Conservation (phyloP, 345 rosid genomes). For the Arabis alpina region DNA sequence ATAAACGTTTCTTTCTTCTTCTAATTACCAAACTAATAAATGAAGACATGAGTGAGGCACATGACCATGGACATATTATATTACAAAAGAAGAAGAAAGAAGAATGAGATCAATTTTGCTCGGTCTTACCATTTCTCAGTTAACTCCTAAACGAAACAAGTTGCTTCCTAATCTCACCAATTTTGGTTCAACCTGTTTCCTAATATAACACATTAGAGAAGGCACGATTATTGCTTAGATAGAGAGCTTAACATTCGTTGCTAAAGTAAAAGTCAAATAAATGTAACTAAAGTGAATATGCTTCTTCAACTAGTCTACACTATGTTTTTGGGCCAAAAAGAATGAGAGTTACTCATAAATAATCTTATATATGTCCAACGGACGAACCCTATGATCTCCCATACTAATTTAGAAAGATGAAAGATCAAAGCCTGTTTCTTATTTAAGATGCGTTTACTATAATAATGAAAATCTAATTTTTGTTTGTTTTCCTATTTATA, state of each 20-base stretch:
- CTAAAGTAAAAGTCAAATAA: not conserved
- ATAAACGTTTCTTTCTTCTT: not conserved
- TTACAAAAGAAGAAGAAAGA: not conserved
- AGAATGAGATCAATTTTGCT: not conserved
- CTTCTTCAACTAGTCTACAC: not conserved
- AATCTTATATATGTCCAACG: too few relatives aligned
- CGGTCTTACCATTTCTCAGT: not conserved
- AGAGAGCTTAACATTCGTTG: not conserved
- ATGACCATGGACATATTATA: not conserved
- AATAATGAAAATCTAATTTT: too few relatives aligned
- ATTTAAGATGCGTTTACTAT: too few relatives aligned
- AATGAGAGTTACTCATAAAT: too few relatives aligned
- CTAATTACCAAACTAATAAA: slow-evolving; percentile 7
- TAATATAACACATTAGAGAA: not conserved
- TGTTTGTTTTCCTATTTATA: too few relatives aligned
- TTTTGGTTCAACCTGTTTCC: not conserved
- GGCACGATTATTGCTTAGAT: slow-evolving; percentile 5
- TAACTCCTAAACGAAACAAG: not conserved
- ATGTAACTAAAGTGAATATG: not conserved
- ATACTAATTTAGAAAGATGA: too few relatives aligned
- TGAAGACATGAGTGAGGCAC: not conserved
- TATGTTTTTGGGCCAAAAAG: too few relatives aligned
- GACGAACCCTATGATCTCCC: too few relatives aligned
- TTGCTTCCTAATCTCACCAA: not conserved
- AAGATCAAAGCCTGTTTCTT: too few relatives aligned